A percentile compares a stretch with the other conserved stretches of the same genome.
Conservation (phyloP, 148 eudicot species). For the Silene latifolia region DNA sequence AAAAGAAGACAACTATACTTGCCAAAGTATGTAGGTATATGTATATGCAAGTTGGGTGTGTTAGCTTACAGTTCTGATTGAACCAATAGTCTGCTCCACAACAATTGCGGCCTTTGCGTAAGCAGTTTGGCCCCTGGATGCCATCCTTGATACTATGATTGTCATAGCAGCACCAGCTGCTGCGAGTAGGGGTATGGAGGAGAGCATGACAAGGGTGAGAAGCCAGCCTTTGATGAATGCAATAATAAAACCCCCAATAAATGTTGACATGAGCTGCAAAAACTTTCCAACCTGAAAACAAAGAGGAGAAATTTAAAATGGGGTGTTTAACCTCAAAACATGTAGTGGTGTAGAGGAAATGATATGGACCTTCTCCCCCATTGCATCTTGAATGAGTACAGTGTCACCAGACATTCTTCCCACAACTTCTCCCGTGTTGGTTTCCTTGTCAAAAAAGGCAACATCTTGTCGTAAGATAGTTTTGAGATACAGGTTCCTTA, state of each 20-base stretch:
- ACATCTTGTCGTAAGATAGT: conserved; percentile 65
- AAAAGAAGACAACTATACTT: neutral
- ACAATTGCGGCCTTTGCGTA: conserved; percentile 68
- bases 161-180: conserved; percentile 52
- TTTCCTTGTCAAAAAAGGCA: conserved; percentile 64
- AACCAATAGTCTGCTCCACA: conserved; percentile 76
- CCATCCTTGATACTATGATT: conserved; percentile 45
- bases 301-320: neutral
- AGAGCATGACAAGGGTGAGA: conserved; percentile 67
- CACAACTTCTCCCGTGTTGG: conserved; percentile 69
- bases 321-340: neutral
- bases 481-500: conserved; percentile 54
- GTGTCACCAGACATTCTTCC: conserved; percentile 85
- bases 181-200: conserved; percentile 53
- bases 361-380: conserved; percentile 61
- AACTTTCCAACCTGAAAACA: conserved; percentile 74
- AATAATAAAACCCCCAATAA: conserved; percentile 69
- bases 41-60: too few species aligned
- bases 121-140: conserved; percentile 58
- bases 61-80: conserved; percentile 78
- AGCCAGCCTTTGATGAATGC: conserved; percentile 82
- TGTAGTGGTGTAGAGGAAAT: neutral
- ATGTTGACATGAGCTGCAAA: conserved; percentile 56
- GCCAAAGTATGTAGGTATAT: too few species aligned
- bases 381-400: conserved; percentile 68